phyloP scores from a whole-genome alignment of 2,329 filamentous ascomycete genomes.

The Verticillium albo-atrum region DNA sequence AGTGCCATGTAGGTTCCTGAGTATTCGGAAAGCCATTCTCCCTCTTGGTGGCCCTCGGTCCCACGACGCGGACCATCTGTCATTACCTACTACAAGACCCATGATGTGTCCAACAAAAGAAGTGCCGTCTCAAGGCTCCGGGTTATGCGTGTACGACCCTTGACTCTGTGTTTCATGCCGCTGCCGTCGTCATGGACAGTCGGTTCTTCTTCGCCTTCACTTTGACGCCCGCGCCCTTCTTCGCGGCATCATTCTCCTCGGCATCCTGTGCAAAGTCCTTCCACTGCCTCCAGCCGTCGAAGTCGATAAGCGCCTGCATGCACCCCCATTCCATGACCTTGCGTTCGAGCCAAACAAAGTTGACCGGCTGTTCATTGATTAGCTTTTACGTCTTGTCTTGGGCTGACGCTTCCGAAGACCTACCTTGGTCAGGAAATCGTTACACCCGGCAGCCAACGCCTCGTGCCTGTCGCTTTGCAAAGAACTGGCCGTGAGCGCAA shows the following conservation, averaged over 20 bases:
- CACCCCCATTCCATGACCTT: constrained; percentile 99
- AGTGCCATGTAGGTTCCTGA: background rate
- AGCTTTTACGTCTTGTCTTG: constrained; percentile 17
- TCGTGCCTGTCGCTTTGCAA: constrained; percentile 94
- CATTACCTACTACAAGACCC: background rate
- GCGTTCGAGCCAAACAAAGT: constrained; percentile 93
- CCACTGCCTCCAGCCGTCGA: constrained; percentile 97
- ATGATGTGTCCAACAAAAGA: background rate
- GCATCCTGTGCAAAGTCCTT: constrained; percentile 67
- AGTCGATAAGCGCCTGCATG: constrained; percentile 98
- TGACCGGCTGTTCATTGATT: constrained; percentile 66
- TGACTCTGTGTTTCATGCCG: background rate
- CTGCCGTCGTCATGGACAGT: constrained; percentile 27
- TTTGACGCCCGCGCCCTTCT: constrained; percentile 32
- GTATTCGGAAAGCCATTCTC: background rate
- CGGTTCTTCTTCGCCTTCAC: constrained; percentile 42
- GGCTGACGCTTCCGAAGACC: constrained; percentile 16
- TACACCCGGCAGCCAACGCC: constrained; percentile 90
- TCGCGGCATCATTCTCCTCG: constrained; percentile 33
- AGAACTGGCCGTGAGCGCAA: constrained; percentile 90
- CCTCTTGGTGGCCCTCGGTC: too few species aligned
- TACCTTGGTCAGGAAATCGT: constrained; percentile 97
- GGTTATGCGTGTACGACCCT: background rate
- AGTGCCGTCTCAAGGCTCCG: background rate
- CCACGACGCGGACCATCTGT: background rate